phyloP scores from a whole-genome alignment of 2,329 filamentous ascomycete species.

The Coniochaeta hoffmannii region DNA sequence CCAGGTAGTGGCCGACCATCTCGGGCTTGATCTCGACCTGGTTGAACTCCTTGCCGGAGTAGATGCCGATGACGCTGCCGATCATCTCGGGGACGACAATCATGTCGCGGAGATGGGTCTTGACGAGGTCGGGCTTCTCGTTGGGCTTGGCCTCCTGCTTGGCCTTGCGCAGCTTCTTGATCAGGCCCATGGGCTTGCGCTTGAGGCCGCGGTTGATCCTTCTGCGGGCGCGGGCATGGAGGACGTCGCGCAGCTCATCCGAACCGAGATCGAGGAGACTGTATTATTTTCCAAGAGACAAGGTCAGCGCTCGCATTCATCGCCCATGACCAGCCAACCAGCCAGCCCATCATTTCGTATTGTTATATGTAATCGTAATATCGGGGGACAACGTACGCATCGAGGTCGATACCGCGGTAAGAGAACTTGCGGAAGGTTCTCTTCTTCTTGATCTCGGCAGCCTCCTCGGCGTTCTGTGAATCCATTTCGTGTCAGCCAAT shows the following conservation, averaged over 20 bases:
- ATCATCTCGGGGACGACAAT: constrained; percentile 99
- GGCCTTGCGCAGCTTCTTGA: constrained; percentile 99
- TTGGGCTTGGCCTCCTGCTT: constrained; percentile 99
- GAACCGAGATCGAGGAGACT: constrained; percentile 98
- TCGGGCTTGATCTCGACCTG: constrained; percentile 99
- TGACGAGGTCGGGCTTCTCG: constrained; percentile 99
- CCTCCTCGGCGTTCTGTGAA: constrained; percentile 86
- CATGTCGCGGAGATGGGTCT: constrained; percentile 99
- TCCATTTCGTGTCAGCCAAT: background rate
- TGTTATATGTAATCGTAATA: background rate
- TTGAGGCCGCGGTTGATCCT: constrained; percentile 99
- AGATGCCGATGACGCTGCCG: constrained; percentile 95
- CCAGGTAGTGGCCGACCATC: constrained; percentile 99
- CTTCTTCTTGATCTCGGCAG: constrained; percentile 99
- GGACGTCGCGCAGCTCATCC: constrained; percentile 98
- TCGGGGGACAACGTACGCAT: constrained; percentile 65
- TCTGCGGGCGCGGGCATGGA: constrained; percentile 96
- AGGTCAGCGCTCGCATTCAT: background rate
- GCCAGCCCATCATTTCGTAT: background rate
- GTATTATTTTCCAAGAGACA: no score
- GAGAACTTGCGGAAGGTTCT: constrained; percentile 99
- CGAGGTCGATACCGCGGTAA: constrained; percentile 98
- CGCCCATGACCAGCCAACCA: no score
- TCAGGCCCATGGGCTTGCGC: constrained; percentile 99
- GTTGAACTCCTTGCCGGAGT: constrained; percentile 99